Percentiles rank a stretch among this genome's conserved stretches.
Conservation (phyloP, 345 rosid genomes). For the Mallotus nudiflorus region DNA sequence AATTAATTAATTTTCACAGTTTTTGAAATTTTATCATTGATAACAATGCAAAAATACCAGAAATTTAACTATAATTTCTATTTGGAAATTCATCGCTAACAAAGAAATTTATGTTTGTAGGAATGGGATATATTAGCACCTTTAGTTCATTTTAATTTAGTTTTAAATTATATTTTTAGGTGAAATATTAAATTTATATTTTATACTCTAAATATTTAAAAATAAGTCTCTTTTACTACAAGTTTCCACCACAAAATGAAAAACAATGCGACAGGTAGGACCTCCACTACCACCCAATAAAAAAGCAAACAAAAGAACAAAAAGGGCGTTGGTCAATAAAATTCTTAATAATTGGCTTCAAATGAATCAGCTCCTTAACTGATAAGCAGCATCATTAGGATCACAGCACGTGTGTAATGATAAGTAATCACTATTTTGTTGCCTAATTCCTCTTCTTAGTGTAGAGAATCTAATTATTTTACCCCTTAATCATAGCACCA, state of each 20-base stretch:
- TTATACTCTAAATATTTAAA: not conserved
- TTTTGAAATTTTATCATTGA: too few relatives aligned
- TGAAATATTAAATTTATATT: too few relatives aligned
- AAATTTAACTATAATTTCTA: too few relatives aligned
- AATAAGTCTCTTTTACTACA: not conserved
- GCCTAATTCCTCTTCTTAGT: slow-evolving; percentile 7
- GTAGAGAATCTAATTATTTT: slow-evolving; percentile 6
- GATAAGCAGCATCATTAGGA: slow-evolving; percentile 33
- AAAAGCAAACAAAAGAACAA: not conserved
- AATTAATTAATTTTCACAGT: too few relatives aligned
- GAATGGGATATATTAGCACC: too few relatives aligned
- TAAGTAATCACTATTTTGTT: not conserved
- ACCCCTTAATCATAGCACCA: not conserved
- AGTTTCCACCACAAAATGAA: slow-evolving; percentile 5
- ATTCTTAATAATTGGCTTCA: not conserved
- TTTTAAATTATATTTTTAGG: too few relatives aligned
- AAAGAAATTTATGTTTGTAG: too few relatives aligned
- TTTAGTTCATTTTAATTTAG: too few relatives aligned
- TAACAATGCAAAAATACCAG: too few relatives aligned
- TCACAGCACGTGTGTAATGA: slow-evolving; percentile 60
- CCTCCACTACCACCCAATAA: not conserved
- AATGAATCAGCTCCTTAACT: slow-evolving; percentile 21
- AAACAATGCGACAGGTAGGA: not conserved
- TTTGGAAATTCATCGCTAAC: too few relatives aligned
- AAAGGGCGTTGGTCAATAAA: slow-evolving; percentile 5